phyloP scores from a whole-genome alignment of 2,329 filamentous ascomycete genomes.

The Sphaceloma murrayae region DNA sequence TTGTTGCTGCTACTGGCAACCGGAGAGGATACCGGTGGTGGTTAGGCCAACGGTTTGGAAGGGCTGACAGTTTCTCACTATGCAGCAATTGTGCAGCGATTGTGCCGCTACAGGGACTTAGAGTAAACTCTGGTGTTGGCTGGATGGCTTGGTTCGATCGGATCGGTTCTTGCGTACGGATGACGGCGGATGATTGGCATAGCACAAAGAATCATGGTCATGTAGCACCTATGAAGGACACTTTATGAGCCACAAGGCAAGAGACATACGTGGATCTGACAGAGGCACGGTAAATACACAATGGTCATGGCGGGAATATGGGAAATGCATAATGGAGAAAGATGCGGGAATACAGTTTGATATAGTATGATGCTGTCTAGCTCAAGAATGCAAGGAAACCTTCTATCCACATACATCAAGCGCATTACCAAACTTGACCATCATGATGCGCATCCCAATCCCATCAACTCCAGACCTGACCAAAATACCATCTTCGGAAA shows the following conservation, averaged over 20 bases:
- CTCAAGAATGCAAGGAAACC: conserved; percentile 13
- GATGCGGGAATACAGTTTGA: not conserved
- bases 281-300: not conserved
- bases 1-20: conserved; percentile 16
- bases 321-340: not conserved
- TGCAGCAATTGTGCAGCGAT: too few relatives aligned
- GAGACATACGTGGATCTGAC: too few relatives aligned
- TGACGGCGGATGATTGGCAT: not conserved
- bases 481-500: too few relatives aligned
- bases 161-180: not conserved
- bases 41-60: conserved; percentile 15
- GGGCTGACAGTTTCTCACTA: not conserved
- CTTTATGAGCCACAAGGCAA: too few relatives aligned
- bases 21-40: not conserved
- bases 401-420: conserved; percentile 3
- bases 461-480: conserved; percentile 1
- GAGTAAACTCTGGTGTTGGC: not conserved
- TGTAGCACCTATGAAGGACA: too few relatives aligned
- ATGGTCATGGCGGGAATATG: not conserved
- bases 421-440: conserved; percentile 11
- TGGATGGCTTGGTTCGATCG: not conserved
- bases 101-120: conserved; percentile 5
- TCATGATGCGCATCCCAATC: conserved; percentile 11
- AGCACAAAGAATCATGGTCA: too few relatives aligned
- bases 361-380: conserved; percentile 1